Percentiles rank a stretch among this genome's conserved stretches.
Conservation (phyloP, 352 stramenopile species). For the Peronospora belbahrii region DNA sequence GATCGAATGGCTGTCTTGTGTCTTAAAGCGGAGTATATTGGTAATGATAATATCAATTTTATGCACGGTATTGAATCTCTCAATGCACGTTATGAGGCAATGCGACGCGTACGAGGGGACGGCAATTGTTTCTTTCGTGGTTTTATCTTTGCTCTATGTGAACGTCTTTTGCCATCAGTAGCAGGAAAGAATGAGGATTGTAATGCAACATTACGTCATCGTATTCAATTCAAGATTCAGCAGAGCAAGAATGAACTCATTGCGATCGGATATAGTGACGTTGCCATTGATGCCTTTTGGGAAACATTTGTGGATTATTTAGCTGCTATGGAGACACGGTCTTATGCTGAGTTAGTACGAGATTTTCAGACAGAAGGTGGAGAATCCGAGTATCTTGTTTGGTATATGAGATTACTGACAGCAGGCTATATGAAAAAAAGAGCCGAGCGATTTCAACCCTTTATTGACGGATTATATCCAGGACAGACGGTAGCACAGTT, state of each 20-base stretch:
- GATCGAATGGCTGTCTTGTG: slow-evolving; percentile 49
- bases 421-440: slow-evolving; percentile 84
- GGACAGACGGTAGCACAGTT: slow-evolving; percentile 80
- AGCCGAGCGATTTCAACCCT: slow-evolving; percentile 83
- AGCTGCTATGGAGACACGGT: slow-evolving; percentile 66
- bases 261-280: slow-evolving; percentile 85
- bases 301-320: slow-evolving; percentile 89
- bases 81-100: slow-evolving; percentile 51
- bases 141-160: slow-evolving; percentile 86
- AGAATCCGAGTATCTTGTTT: slow-evolving; percentile 83
- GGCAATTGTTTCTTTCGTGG: slow-evolving; percentile 90
- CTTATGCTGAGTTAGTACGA: slow-evolving; percentile 57
- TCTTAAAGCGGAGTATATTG: slow-evolving; percentile 62
- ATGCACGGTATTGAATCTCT: slow-evolving; percentile 61
- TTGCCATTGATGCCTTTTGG: slow-evolving; percentile 91
- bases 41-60: slow-evolving; percentile 69
- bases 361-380: slow-evolving; percentile 84
- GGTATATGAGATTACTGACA: slow-evolving; percentile 83
- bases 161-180: slow-evolving; percentile 43
- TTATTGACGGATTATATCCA: slow-evolving; percentile 77
- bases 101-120: slow-evolving; percentile 83
- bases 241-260: slow-evolving; percentile 66
- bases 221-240: slow-evolving; percentile 57
- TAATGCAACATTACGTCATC: slow-evolving; percentile 22
- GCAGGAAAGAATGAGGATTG: slow-evolving; percentile 15